phyloP scores from a whole-genome alignment of 2,329 filamentous ascomycete species.

The Zarea fungicola region DNA sequence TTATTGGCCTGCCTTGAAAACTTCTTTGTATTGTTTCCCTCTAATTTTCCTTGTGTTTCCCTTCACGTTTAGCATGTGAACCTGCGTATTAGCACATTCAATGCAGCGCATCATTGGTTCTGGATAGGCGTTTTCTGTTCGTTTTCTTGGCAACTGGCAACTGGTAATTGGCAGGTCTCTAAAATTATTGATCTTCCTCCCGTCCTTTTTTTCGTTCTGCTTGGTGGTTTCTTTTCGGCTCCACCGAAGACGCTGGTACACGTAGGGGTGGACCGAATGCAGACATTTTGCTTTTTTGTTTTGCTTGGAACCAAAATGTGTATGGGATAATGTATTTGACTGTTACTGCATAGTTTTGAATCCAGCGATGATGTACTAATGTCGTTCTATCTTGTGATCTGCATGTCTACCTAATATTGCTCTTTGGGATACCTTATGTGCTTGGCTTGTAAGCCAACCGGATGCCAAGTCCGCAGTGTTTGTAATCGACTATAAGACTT shows the following conservation, averaged over 20 bases:
- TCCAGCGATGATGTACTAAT: neutral
- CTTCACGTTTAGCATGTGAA: slow-evolving; percentile 15
- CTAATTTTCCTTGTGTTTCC: slow-evolving; percentile 1
- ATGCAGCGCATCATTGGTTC: slow-evolving; percentile 1
- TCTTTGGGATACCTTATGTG: no score
- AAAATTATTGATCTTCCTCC: no score
- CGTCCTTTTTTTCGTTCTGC: neutral
- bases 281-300: neutral
- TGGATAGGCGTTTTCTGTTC: slow-evolving; percentile 10
- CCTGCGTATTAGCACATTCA: slow-evolving; percentile 3
- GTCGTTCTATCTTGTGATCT: neutral
- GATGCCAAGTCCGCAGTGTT: no score
- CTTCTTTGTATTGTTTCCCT: neutral
- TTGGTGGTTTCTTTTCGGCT: no score
- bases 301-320: slow-evolving; percentile 1
- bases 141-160: neutral
- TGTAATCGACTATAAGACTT: no score
- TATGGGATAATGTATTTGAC: slow-evolving; percentile 5
- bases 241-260: no score
- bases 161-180: neutral
- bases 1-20: neutral
- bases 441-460: no score
- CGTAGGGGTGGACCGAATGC: no score
- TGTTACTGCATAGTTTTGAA: slow-evolving; percentile 10
- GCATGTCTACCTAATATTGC: no score